Evolutionary conservation across 306 rosid species (phyloP), one percentile per base, ranked within the genome.

Genomic region (Delonix regia): DNA sequence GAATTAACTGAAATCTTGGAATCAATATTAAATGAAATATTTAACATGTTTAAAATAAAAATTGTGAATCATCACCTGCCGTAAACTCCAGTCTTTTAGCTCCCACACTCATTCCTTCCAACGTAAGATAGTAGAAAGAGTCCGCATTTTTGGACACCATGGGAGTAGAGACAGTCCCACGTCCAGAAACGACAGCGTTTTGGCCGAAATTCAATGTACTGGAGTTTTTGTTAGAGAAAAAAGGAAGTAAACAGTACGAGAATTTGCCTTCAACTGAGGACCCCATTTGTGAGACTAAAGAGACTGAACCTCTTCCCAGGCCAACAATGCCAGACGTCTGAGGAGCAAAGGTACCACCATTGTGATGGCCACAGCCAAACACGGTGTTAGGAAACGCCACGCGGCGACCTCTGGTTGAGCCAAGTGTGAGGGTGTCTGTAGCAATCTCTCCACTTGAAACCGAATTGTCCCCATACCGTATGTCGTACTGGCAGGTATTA

Each of bases 261-360:
- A 90, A 92, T 39, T 85, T 92, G 0, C 82, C 86, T 0, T 1
- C 73, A 0, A 80, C 76, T 0, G 88, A 71, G 4, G 86, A 1
- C 9, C 33, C 68, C 62, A 93, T 2, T 13, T 84, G 96, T 3
- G 81, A 9, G 9, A 79, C 22, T 6, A 93, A 83, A 0, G 94
- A 93, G 6, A 48, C 34, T 0, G 41, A 7, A 2, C 94, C 90
- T 0, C 71, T 48, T 5, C 92, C 94, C 0, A 93, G 88, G 0
- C 94, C 96, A 1, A 93, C 86, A 11, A 93, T 69, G 2, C 96
- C 97, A 0, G 94, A 85, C 0, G 69, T 61, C 0, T 28, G 18
- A 0, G 27, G 1, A 0, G 19, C 0, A 2, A 81, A 86, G 5
- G 73, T 28, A 0, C 88, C 89, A 0, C 0, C 27, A 5, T 81